Evolutionary conservation across 2,329 filamentous ascomycete genomes (phyloP), one percentile per base, ranked within the genome.

Genomic region (Cladosporium sp.): DNA sequence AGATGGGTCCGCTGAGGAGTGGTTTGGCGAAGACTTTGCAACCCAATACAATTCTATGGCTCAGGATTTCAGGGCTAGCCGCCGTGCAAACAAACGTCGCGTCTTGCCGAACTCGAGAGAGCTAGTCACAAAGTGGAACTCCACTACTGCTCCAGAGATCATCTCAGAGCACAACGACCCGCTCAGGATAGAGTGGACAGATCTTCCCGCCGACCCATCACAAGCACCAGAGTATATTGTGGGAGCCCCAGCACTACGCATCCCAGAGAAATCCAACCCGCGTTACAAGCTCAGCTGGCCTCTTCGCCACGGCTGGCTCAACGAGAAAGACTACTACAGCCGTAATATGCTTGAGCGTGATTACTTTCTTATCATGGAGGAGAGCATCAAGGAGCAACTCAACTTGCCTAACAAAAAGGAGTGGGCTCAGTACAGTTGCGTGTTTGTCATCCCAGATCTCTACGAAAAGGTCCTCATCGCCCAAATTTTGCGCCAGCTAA

Each of bases 91-190:
- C 71, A 97, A 97, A 76, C 84, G 89, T 64, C 87, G 95, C 66
- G 91, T 96, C 13, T 72, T 97, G 43, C 93, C 93, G n/a, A 97
- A 97, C 66, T 96, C 91, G 0, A 95, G 95, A 68, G 93, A 98
- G 64, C 76, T 96, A 52, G 92, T 96, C 1, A 83, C 91, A 57
- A 97, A 95, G 64, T 97, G 88, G 77, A 98, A 98, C 69, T 82
- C 87, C 47, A 81, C 88, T 41, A 87, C 84, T 1, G 83, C 86
- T 29, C 85, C 89, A 6, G 93, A 97, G 59, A 80, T 85, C 42
- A 97, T 98, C 53, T 85, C 87, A 4, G 87, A 93, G 62, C 93
- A 97, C 70, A 98, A 97, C 65, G 93, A 98, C 62, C 88, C 91
- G 0, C 77, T 95, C 59, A 86, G 93, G 57, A 85, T 97, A 43